These are phyloP conservation scores for Microsporum audouinii DNA, from an alignment of 2,329 filamentous ascomycete species.

Conservation along the genomic window DNA sequence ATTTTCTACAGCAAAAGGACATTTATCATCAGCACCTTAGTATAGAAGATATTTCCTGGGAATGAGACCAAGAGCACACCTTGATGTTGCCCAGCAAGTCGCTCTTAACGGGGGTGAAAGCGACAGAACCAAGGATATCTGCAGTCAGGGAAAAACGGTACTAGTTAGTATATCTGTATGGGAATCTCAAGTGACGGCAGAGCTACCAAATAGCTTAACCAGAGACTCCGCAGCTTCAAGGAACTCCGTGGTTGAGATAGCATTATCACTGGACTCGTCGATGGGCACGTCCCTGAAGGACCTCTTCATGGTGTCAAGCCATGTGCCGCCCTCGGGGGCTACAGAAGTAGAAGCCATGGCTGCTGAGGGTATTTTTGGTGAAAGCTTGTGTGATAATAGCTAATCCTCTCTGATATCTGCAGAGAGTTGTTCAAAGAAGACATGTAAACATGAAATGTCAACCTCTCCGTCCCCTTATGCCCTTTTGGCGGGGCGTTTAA, in stretches of 20 bases:
- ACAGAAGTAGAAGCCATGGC: conserved; percentile 45
- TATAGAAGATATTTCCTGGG: neutral
- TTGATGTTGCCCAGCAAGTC: conserved; percentile 89
- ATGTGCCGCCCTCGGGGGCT: conserved; percentile 57
- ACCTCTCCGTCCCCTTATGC: neutral
- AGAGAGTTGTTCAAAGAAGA: neutral
- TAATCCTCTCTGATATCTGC: neutral
- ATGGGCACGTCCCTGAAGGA: conserved; percentile 77
- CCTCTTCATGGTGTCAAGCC: conserved; percentile 72
- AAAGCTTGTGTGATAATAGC: neutral
- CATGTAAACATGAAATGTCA: neutral
- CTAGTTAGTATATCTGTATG: neutral
- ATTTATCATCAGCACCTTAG: neutral
- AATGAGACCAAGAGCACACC: conserved; percentile 40
- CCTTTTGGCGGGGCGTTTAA: neutral
- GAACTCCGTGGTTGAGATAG: conserved; percentile 73
- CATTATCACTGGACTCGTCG: conserved; percentile 60
- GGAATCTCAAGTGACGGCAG: neutral
- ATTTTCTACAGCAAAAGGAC: conserved; percentile 52
- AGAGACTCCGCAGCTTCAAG: conserved; percentile 82
- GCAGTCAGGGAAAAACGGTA: neutral
- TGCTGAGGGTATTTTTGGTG: neutral
- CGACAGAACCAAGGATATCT: conserved; percentile 55
- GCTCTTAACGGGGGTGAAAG: conserved; percentile 81
- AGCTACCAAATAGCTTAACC: conserved; percentile 69